Base-by-base conservation (phyloP, 768 basidiomycete species). In the Russula virescens region DNA sequence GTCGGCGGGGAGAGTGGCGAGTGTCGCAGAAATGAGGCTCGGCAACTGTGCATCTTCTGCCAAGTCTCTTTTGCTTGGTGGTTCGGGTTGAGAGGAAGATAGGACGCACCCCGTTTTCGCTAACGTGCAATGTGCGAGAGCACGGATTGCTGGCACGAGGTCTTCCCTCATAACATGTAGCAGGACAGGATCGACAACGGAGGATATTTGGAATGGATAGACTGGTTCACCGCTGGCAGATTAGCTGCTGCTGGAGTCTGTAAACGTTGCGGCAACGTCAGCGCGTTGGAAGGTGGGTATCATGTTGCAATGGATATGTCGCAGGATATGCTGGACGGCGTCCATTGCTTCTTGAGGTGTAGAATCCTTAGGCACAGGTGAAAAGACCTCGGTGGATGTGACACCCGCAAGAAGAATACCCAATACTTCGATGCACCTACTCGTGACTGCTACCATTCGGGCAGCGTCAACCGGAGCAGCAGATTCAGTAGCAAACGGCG, bases 91-190 rank as follows among this genome's bases (percentile, higher is more conserved):
- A 14, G 18, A n/a, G 19, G 31, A 5, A n/a, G 42, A 25, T 2
- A 55, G 19, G 19, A 64, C 35, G 16, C 26, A 28, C 34, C 60
- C 63, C 16, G 53, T 55, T 19, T 50, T 64, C 40, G 53, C 19
- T 4, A 64, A 50, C 1, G 63, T 59, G 53, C 63, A 64, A 25
- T 53, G 63, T 1, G 42, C 63, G 23, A 60, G 31, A 16, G 63
- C 58, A 2, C 42, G 58, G 25, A 64, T 51, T 19, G 25, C 53
- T 7, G 63, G 63, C 14, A 64, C 31, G n/a, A 64, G 58, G 4
- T 60, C n/a, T n/a, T 23, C 16, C 3, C 40, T 64, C 5, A 28
- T 48, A 31, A 60, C 31, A 5, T n/a, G 40, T 23, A 53, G 47
- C 16, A 64, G 53, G 3, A 64, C 34, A 19, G 55, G 23, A 21